phyloP scores from a whole-genome alignment of 2,329 filamentous ascomycete genomes.

The Thyridium curvatum region DNA sequence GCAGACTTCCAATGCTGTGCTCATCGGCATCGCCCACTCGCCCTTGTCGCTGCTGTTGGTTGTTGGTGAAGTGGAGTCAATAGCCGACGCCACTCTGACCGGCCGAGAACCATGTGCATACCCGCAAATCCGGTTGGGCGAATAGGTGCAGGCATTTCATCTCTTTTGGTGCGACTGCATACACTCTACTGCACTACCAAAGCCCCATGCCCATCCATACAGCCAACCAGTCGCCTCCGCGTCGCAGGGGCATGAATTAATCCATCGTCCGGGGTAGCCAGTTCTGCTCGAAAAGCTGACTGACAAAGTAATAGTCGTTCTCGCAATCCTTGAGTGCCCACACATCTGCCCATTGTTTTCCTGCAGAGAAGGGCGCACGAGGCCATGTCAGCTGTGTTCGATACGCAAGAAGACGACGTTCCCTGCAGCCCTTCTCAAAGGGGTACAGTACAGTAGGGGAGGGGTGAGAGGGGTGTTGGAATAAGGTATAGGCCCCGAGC shows the following conservation, averaged over 20 bases:
- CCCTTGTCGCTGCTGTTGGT: background rate
- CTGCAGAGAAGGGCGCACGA: slow-evolving; percentile 15
- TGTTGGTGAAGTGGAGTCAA: background rate
- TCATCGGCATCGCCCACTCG: no score
- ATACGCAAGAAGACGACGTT: background rate
- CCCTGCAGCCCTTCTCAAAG: slow-evolving; percentile 7
- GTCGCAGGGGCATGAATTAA: slow-evolving; percentile 9
- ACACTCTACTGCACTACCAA: slow-evolving; percentile 2
- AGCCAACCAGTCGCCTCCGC: slow-evolving; percentile 1
- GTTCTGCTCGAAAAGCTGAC: slow-evolving; percentile 50
- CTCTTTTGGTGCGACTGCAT: slow-evolving; percentile 11
- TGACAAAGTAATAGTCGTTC: slow-evolving; percentile 53
- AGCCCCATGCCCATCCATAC: background rate
- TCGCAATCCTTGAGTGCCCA: slow-evolving; percentile 39
- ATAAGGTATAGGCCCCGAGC: background rate
- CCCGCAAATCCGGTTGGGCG: slow-evolving; percentile 8
- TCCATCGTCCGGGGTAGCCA: slow-evolving; percentile 40
- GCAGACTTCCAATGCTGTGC: no score
- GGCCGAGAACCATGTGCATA: background rate
- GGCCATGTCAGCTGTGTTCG: slow-evolving; percentile 11
- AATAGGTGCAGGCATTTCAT: slow-evolving; percentile 6
- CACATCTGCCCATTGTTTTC: slow-evolving; percentile 37
- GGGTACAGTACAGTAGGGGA: no score
- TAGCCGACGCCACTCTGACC: no score
- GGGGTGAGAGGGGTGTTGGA: background rate